Percentiles rank a stretch among this genome's conserved stretches.
Evolutionary conservation across 305 asterid genomes (phyloP).

Genomic region (Fraxinus baroniana): DNA sequence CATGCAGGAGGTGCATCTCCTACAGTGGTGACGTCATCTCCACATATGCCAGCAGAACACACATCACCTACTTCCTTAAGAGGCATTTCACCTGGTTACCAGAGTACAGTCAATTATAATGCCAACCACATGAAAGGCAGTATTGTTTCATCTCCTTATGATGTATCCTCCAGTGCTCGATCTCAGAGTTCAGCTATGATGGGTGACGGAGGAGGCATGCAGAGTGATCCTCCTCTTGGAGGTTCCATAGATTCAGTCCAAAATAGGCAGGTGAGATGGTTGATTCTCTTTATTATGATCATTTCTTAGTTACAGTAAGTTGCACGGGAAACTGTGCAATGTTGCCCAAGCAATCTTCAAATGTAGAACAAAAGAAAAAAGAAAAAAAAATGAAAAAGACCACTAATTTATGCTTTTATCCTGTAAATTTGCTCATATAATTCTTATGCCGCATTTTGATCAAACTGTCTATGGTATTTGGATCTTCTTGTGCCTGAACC

Average conservation of each 20-base stretch:
- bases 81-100: slow-evolving; percentile 63
- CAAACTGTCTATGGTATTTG: slow-evolving; percentile 18
- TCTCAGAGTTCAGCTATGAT: slow-evolving; percentile 67
- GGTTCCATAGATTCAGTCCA: slow-evolving; percentile 63
- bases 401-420: not conserved
- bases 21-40: slow-evolving; percentile 44
- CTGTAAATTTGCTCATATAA: not conserved
- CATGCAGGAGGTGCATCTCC: slow-evolving; percentile 49
- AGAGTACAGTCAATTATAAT: slow-evolving; percentile 48
- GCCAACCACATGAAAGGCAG: slow-evolving; percentile 56
- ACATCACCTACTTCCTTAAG: slow-evolving; percentile 58
- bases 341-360: not conserved
- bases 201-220: slow-evolving; percentile 73
- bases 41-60: slow-evolving; percentile 60
- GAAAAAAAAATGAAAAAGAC: not conserved
- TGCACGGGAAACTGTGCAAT: not conserved
- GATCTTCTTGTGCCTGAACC: slow-evolving; percentile 19
- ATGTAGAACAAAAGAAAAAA: not conserved
- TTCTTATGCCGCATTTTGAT: not conserved
- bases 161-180: slow-evolving; percentile 58
- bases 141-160: slow-evolving; percentile 77
- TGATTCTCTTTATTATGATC: slow-evolving; percentile 26
- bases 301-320: slow-evolving; percentile 12
- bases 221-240: slow-evolving; percentile 73
- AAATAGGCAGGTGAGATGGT: slow-evolving; percentile 62